These are phyloP conservation scores for Chaetomidium leptoderma DNA, from an alignment of 495 filamentous ascomycete genomes.

Conservation along the genomic window DNA sequence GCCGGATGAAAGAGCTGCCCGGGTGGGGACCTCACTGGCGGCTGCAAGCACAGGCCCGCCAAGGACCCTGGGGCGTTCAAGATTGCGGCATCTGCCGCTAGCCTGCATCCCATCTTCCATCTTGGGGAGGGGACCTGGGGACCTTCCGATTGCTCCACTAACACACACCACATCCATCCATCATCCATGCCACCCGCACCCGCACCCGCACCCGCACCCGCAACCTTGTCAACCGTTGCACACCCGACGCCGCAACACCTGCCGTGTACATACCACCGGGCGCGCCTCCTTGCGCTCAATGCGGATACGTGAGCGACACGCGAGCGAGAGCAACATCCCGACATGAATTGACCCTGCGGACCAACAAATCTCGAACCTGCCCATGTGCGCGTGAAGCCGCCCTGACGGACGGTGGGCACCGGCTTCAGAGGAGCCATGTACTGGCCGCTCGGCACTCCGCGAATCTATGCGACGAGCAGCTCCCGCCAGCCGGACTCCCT, in stretches of 20 bases:
- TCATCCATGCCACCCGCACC: neutral
- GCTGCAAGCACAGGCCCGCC: neutral
- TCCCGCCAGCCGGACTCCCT: slow-evolving; percentile 49
- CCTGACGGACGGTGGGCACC: slow-evolving; percentile 28
- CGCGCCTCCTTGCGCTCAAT: neutral
- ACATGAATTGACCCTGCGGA: slow-evolving; percentile 29
- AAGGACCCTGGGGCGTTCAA: neutral
- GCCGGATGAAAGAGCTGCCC: too few species aligned
- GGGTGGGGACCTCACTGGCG: too few species aligned
- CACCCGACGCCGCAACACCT: neutral
- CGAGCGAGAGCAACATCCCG: slow-evolving; percentile 4
- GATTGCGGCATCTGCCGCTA: neutral
- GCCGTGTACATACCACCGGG: too few species aligned
- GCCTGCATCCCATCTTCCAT: neutral
- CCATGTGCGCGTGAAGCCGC: slow-evolving; percentile 31
- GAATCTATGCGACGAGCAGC: slow-evolving; percentile 71
- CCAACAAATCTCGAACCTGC: slow-evolving; percentile 8
- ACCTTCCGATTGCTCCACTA: neutral
- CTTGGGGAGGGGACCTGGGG: too few species aligned
- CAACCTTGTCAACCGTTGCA: neutral
- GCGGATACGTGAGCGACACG: neutral
- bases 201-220: neutral
- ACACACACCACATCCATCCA: neutral
- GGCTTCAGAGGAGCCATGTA: slow-evolving; percentile 64
- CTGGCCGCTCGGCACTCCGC: slow-evolving; percentile 90